phyloP scores from a whole-genome alignment of 73 alveolate species.

The Blepharisma stoltei region DNA sequence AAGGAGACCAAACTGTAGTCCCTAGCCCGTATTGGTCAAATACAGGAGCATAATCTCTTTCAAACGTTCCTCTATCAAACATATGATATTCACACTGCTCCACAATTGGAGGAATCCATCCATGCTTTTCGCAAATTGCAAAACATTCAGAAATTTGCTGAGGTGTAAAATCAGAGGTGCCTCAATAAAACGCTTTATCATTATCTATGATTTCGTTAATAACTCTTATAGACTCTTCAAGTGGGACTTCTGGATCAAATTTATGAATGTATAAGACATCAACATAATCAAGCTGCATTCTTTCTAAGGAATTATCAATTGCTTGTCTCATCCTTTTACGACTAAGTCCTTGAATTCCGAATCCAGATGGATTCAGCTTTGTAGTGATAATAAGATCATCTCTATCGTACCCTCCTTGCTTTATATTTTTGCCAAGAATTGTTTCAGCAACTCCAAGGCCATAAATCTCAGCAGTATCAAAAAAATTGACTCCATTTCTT shows the following conservation, averaged over 20 bases:
- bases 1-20: conserved; percentile 91
- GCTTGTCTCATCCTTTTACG: conserved; percentile 91
- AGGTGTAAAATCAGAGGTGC: conserved; percentile 96
- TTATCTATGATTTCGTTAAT: conserved; percentile 80
- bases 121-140: conserved; percentile 60
- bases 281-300: conserved; percentile 79
- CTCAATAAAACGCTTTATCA: conserved; percentile 97
- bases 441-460: conserved; percentile 86
- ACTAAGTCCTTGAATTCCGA: conserved; percentile 62
- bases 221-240: conserved; percentile 90
- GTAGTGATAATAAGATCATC: conserved; percentile 80
- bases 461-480: conserved; percentile 94
- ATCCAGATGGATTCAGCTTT: conserved; percentile 62
- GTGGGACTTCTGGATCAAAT: conserved; percentile 83
- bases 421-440: conserved; percentile 55
- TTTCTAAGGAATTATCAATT: conserved; percentile 66
- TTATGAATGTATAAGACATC: conserved; percentile 91
- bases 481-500: conserved; percentile 87
- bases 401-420: conserved; percentile 46
- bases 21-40: conserved; percentile 73
- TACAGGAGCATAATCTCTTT: conserved; percentile 73
- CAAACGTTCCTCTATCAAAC: conserved; percentile 83
- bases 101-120: conserved; percentile 80
- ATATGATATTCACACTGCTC: conserved; percentile 91
- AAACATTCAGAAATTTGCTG: conserved; percentile 75